Base-by-base conservation (phyloP, 225 moss, liverwort and hornwort species). In the Pseudoscleropodium purum region DNA sequence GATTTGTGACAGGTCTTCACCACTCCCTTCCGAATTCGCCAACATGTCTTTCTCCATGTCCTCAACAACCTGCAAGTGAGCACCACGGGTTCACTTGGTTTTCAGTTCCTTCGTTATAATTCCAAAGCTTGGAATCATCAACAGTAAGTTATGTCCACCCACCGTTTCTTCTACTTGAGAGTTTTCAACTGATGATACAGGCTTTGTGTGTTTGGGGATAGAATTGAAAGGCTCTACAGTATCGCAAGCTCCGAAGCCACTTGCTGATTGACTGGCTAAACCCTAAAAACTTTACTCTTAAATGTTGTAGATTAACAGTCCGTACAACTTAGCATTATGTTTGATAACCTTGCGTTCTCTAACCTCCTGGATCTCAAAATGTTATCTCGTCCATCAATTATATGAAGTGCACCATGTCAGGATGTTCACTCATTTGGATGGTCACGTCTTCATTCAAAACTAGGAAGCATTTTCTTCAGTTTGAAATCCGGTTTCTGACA, bases 11-110 rank as follows among this genome's bases (percentile, higher is more conserved):
- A 31, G 56, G n/a, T 92, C 94, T 67, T 90, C 75, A 5, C 94
- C 92, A 26, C 89, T 87, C 11, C 92, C 92, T 60, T 94, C 94
- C 2, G 90, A 91, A 79, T 93, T 91, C 29, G 73, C 84, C 84
- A 94, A 59, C 79, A 94, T 15, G 23, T 93, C 89, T 69, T 91
- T 86, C 78, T 94, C 92, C 85, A 94, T 41, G 33, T 92, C 94
- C 86, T 94, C 90, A 39, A 91, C 94, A 37, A 92, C 92, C 94
- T 94, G 86, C 78, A 63, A 84, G 51, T 51, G 51, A 51, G 54
- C 84, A 68, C 3, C 21, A 68, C 4, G 3, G 3, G 43, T 61
- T 59, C 21, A 59, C 59, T 59, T 61, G 13, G 23, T 2, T 54
- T 76, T n/a, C 9, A 13, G 45, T 15, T 43, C 12, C 47, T 47